These are phyloP conservation scores for Drechslerella dactyloides DNA, from an alignment of 2,329 filamentous ascomycete species.

Conservation along the genomic window DNA sequence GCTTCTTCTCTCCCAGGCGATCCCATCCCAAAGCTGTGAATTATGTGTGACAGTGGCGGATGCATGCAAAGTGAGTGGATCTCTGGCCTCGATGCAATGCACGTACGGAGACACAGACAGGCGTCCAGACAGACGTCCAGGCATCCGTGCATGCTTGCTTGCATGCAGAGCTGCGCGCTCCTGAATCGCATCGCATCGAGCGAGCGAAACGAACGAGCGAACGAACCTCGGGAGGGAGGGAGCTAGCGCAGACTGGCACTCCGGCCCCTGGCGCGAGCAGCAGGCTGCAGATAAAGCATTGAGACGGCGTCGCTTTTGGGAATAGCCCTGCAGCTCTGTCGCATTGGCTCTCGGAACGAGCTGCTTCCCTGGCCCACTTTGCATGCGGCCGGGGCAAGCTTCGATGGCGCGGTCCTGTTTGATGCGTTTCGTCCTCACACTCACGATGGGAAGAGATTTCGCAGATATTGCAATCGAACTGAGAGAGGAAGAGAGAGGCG, in stretches of 20 bases:
- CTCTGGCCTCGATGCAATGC: no score
- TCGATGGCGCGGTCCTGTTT: background rate
- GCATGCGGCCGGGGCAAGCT: slow-evolving; percentile 28
- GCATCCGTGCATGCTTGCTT: no score
- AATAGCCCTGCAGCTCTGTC: slow-evolving; percentile 8
- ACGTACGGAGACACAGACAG: no score
- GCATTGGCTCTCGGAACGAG: slow-evolving; percentile 45
- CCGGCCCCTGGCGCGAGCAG: background rate
- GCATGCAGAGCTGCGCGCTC: background rate
- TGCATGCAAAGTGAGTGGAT: no score
- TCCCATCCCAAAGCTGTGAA: no score
- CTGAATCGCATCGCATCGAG: background rate
- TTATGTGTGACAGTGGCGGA: no score
- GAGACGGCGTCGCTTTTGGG: slow-evolving; percentile 26
- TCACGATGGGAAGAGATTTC: no score
- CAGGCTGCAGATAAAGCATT: slow-evolving; percentile 27
- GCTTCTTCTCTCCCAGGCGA: no score
- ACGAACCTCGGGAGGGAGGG: background rate
- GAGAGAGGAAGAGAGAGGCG: no score
- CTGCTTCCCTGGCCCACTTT: slow-evolving; percentile 40
- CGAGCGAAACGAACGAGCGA: background rate
- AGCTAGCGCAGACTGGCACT: slow-evolving; percentile 3
- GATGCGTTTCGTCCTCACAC: background rate
- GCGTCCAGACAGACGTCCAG: no score
- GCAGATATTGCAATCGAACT: no score